Percentiles rank a stretch among this genome's conserved stretches.
These are phyloP conservation scores for Aureobasidium melanogenum DNA, from an alignment of 2,329 filamentous ascomycete species.

Conservation along the genomic window DNA sequence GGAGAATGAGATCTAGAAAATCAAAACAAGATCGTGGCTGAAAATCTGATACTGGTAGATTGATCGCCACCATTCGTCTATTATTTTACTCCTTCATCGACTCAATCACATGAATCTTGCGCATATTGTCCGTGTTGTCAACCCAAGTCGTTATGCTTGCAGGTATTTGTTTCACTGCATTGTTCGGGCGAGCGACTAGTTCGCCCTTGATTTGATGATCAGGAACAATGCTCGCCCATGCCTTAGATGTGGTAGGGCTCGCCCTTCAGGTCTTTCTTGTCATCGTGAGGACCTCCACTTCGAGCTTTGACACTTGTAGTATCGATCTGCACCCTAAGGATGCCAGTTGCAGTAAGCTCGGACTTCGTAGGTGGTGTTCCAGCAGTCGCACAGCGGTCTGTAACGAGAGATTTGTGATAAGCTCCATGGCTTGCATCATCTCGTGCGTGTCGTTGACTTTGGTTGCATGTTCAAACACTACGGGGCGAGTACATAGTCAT, in stretches of 20 bases:
- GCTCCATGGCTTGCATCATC: conserved; percentile 67
- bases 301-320: conserved; percentile 70
- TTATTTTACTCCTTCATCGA: not conserved
- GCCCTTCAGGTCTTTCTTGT: conserved; percentile 45
- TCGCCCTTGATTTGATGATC: conserved; percentile 56
- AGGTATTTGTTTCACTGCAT: conserved; percentile 51
- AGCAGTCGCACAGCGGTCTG: conserved; percentile 58
- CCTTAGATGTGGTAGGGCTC: conserved; percentile 39
- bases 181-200: conserved; percentile 52
- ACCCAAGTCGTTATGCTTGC: conserved; percentile 51
- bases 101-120: not conserved
- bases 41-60: too few relatives aligned
- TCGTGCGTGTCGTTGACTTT: conserved; percentile 59
- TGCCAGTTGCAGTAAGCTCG: conserved; percentile 66
- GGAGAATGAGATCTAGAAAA: not conserved
- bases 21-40: not conserved
- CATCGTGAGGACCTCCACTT: conserved; percentile 54
- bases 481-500: conserved; percentile 71
- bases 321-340: conserved; percentile 59
- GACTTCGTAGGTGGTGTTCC: conserved; percentile 61
- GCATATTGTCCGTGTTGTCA: conserved; percentile 35
- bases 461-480: conserved; percentile 65
- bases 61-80: not conserved
- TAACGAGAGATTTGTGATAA: conserved; percentile 68
- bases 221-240: conserved; percentile 56